A percentile compares a stretch with the other conserved stretches of the same genome.
phyloP scores from a whole-genome alignment of 176 grass and related monocot species.

The Oryza meyeriana region DNA sequence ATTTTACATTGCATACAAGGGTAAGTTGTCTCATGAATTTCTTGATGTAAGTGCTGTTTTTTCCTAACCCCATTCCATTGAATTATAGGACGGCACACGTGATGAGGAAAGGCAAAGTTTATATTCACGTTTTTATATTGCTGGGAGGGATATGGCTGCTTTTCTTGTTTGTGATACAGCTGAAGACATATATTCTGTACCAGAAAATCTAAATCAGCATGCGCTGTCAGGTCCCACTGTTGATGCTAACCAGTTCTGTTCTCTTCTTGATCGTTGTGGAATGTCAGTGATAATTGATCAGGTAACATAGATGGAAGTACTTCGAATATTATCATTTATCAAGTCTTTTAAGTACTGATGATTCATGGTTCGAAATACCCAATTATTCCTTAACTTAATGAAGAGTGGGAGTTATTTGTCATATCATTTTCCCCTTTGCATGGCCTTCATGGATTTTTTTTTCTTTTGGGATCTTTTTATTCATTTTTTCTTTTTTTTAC shows the following conservation, averaged over 20 bases:
- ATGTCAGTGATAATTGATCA: slow-evolving; percentile 95
- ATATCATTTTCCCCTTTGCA: not conserved
- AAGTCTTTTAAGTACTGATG: not conserved
- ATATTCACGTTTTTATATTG: slow-evolving; percentile 88
- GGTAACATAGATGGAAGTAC: slow-evolving; percentile 33
- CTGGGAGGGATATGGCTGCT: slow-evolving; percentile 97
- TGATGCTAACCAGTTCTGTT: slow-evolving; percentile 54
- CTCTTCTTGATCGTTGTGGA: slow-evolving; percentile 92
- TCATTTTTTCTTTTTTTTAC: not conserved
- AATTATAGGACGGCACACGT: slow-evolving; percentile 54
- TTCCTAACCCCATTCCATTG: slow-evolving; percentile 13
- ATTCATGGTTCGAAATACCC: not conserved
- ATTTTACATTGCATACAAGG: slow-evolving; percentile 91
- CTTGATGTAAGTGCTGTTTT: slow-evolving; percentile 31
- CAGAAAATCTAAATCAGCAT: slow-evolving; percentile 39
- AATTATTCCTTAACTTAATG: not conserved
- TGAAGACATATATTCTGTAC: slow-evolving; percentile 31
- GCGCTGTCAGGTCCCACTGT: slow-evolving; percentile 22
- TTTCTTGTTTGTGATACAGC: slow-evolving; percentile 61
- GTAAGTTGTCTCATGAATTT: slow-evolving; percentile 49
- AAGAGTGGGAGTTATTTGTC: not conserved
- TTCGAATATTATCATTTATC: slow-evolving; percentile 1
- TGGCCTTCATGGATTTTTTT: not conserved
- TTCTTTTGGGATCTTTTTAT: not conserved
- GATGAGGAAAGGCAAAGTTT: slow-evolving; percentile 78